phyloP scores from a whole-genome alignment of 1,139 yeast species.

The Suhomyces kunorum region DNA sequence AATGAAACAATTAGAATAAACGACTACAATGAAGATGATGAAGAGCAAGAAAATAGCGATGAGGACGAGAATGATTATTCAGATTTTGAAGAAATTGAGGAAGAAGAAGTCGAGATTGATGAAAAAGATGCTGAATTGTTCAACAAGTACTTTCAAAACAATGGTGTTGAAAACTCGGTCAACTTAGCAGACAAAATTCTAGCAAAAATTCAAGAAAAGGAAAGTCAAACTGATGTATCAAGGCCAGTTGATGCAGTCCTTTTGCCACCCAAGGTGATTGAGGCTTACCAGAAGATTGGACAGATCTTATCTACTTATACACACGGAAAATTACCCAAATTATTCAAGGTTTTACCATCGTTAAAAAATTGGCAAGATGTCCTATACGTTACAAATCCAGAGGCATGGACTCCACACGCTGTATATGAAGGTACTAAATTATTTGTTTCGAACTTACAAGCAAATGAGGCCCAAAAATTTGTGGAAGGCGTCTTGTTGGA shows the following conservation, averaged over 20 bases:
- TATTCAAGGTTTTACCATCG: constrained; percentile 92
- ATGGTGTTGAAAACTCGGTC: constrained; percentile 47
- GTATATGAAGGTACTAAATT: constrained; percentile 92
- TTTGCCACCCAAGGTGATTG: constrained; percentile 93
- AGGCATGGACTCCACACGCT: constrained; percentile 95
- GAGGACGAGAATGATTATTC: constrained; percentile 54
- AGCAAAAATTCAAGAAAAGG: constrained; percentile 83
- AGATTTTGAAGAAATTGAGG: constrained; percentile 44
- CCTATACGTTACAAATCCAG: constrained; percentile 88
- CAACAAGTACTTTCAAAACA: constrained; percentile 58
- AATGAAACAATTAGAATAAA: constrained; percentile 28
- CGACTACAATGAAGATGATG: constrained; percentile 34
- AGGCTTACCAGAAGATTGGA: constrained; percentile 91
- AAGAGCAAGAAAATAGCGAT: constrained; percentile 26
- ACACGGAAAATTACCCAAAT: constrained; percentile 92
- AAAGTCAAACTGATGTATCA: constrained; percentile 42
- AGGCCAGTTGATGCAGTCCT: constrained; percentile 58
- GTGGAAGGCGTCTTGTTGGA: constrained; percentile 75
- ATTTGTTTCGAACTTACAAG: constrained; percentile 85
- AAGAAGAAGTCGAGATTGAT: constrained; percentile 63
- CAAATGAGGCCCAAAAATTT: constrained; percentile 86
- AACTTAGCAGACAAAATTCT: constrained; percentile 89
- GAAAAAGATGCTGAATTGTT: constrained; percentile 72
- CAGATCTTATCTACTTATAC: constrained; percentile 85
- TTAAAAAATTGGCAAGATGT: constrained; percentile 95